Conservation (phyloP, 148 eudicot species). For the Rhododendron ovatum region DNA sequence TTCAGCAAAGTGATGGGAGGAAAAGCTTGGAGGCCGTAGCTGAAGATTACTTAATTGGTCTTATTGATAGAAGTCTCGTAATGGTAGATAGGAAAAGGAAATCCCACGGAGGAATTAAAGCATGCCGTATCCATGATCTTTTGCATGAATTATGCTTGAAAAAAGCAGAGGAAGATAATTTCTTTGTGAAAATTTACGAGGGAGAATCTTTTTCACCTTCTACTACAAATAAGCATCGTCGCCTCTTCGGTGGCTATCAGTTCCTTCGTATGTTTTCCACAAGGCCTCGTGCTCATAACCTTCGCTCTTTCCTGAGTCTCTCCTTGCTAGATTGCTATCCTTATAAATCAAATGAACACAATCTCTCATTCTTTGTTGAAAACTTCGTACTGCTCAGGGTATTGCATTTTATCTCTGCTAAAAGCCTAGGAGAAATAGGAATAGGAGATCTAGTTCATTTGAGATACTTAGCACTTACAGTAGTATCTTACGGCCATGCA, state of each 20-base stretch:
- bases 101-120: constrained; percentile 29
- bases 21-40: constrained; percentile 24
- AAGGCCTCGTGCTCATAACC: background rate
- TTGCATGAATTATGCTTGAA: constrained; percentile 38
- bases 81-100: constrained; percentile 18
- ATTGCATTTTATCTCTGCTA: background rate
- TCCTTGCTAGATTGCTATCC: no score
- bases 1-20: background rate
- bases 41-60: constrained; percentile 34
- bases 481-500: rapidly evolving
- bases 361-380: background rate
- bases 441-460: background rate
- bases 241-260: background rate
- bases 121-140: constrained; percentile 40
- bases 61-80: constrained; percentile 37
- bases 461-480: background rate
- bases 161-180: constrained; percentile 29
- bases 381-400: background rate
- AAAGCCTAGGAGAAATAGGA: background rate
- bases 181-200: constrained; percentile 2
- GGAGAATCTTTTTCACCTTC: background rate
- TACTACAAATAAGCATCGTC: background rate
- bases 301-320: background rate
- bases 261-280: background rate
- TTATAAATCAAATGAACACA: no score